These are phyloP conservation scores for Maudiozyma barnettii DNA, from an alignment of 805 yeast genomes.

Conservation along the genomic window DNA sequence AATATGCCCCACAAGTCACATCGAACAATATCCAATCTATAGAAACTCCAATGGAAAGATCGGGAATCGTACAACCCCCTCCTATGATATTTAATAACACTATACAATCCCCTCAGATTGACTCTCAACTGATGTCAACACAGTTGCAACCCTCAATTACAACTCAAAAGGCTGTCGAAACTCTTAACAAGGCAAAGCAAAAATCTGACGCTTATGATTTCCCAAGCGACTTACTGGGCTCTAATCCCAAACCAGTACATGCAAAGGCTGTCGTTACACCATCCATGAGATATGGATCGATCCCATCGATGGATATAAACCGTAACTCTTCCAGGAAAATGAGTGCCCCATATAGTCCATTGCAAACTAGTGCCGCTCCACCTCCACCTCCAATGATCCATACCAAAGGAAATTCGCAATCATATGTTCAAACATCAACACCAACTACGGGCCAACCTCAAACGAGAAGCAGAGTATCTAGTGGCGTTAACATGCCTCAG, in stretches of 20 bases:
- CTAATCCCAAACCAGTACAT: constrained; percentile 28
- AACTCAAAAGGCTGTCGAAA: constrained; percentile 19
- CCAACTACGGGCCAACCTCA: not conserved
- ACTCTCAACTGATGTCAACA: not conserved
- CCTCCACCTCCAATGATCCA: constrained; percentile 1
- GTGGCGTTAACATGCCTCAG: not conserved
- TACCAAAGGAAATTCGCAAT: not conserved
- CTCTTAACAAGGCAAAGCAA: constrained; percentile 40
- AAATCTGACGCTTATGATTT: constrained; percentile 74
- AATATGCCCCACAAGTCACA: not conserved
- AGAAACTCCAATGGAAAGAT: not conserved
- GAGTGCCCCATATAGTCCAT: constrained; percentile 1
- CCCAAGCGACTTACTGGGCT: constrained; percentile 46
- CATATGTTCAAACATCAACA: not conserved
- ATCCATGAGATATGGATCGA: constrained; percentile 1
- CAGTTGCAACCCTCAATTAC: not conserved
- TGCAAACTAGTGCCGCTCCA: not conserved
- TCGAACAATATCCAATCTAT: not conserved
- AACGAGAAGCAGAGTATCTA: not conserved
- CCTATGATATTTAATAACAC: not conserved
- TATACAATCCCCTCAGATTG: not conserved
- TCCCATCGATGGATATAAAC: constrained; percentile 2
- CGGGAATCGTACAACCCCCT: constrained; percentile 15
- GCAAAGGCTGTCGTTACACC: constrained; percentile 28
- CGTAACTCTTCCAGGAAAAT: constrained; percentile 1